Conservation (phyloP, 345 rosid species). For the Isatis tinctoria region DNA sequence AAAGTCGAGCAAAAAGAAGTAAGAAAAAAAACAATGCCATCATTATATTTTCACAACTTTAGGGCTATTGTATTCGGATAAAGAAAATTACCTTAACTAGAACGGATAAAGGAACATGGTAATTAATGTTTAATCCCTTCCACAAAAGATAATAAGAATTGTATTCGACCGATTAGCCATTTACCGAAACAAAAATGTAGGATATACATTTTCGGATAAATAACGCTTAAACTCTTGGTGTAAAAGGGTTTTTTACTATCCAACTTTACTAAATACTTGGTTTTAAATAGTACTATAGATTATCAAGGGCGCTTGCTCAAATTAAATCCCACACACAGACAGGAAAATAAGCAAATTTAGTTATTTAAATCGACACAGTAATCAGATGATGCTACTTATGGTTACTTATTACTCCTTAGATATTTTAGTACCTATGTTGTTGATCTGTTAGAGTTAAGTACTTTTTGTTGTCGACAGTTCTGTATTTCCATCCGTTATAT, state of each 20-base stretch:
- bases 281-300: not conserved
- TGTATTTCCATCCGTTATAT: not conserved
- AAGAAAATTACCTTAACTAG: constrained; percentile 4
- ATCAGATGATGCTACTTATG: not conserved
- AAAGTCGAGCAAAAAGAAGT: constrained; percentile 24
- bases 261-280: not conserved
- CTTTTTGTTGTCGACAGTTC: not conserved
- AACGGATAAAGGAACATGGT: not conserved
- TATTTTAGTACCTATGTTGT: not conserved
- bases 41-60: constrained; percentile 25
- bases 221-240: not conserved
- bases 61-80: not conserved
- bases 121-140: not conserved
- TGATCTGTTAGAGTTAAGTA: not conserved
- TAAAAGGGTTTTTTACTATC: not conserved
- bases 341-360: not conserved
- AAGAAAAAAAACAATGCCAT: not conserved
- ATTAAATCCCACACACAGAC: constrained; percentile 1
- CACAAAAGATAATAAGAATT: not conserved
- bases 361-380: not conserved
- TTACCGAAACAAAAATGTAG: not conserved
- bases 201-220: not conserved
- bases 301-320: not conserved
- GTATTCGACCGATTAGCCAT: not conserved
- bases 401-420: not conserved